Base-by-base conservation (phyloP, 2,329 filamentous ascomycete species). In the Leptographium procerum region DNA sequence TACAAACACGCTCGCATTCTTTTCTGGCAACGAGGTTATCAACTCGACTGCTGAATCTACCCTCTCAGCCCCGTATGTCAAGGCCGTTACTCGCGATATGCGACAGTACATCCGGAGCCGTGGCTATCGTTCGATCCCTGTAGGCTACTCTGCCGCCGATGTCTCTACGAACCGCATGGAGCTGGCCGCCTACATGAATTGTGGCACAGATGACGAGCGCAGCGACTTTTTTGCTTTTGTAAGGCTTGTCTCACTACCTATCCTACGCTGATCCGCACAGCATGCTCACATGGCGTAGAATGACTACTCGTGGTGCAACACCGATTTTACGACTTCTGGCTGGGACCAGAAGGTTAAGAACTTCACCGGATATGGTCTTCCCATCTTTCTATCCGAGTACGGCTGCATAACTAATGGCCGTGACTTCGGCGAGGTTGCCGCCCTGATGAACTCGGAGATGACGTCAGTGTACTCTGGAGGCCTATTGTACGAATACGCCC, bases 301-400 rank as follows among this genome's bases (percentile, higher is more conserved):
- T 75, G 89, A 92, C 74, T 92, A 92, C 75, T 91, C 88, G 2
- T 92, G 86, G 87, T 92, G 89, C 72, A 85, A 86, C 63, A 85
- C 84, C 52, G 78, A 83, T 65, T 91, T 87, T 75, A 70, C 72
- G 52, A 77, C 73, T 52, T 86, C 91, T 47, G 90, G 89, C 65
- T 96, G 91, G 90, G 82, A 90, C 71, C 73, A 86, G 69, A 96
- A 96, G 81, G 91, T 95, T 62, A 80, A 88, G 78, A 89, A 87
- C 75, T 95, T 92, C 73, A 85, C 82, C 63, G 83, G 88, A 71
- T 96, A 95, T 71, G 89, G 89, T 66, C 77, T 96, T 57, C 89
- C 91, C 60, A 86, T 96, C 68, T 96, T 96, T 83, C 81, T 99
- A 57, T 96, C 91, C 55, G 94, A 97, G 73, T 97, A 88, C 70